A percentile compares a stretch with the other conserved stretches of the same genome.
phyloP scores from a whole-genome alignment of 75 land plant species.

The Selaginella tamariscina region DNA sequence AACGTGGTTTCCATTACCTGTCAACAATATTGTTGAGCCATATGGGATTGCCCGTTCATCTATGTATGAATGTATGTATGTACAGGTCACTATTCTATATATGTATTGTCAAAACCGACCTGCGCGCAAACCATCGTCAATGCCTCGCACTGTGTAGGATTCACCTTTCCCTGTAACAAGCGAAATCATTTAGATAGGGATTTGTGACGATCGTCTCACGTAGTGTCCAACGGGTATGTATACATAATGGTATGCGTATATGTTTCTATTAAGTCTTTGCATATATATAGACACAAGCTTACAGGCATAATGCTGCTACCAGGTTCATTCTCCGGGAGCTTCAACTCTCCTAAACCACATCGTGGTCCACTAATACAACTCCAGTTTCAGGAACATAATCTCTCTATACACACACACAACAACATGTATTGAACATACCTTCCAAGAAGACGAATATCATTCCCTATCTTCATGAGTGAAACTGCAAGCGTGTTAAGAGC shows the following conservation, averaged over 20 bases:
- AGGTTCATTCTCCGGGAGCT: conserved; percentile 96
- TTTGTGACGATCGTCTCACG: too few relatives aligned
- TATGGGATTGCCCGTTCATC: too few relatives aligned
- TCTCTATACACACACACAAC: background rate
- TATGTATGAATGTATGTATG: too few relatives aligned
- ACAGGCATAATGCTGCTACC: conserved; percentile 99
- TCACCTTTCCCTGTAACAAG: conserved; percentile 79
- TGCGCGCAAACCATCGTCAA: conserved; percentile 99
- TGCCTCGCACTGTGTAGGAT: conserved; percentile 98
- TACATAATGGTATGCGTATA: too few relatives aligned
- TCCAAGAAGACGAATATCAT: conserved; percentile 91
- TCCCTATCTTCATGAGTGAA: conserved; percentile 91
- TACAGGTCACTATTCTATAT: too few relatives aligned
- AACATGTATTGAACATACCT: conserved; percentile 35
- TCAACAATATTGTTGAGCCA: too few relatives aligned
- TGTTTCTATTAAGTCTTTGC: too few relatives aligned
- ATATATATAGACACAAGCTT: conserved; percentile 10
- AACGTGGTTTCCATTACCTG: conserved; percentile 96
- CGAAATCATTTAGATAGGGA: background rate
- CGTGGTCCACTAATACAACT: conserved; percentile 79
- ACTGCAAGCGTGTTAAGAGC: conserved; percentile 79
- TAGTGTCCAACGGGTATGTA: too few relatives aligned
- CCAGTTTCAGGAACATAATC: background rate
- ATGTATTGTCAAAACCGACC: too few relatives aligned
- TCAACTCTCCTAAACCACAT: conserved; percentile 91